Base-by-base conservation (phyloP, 345 rosid species). In the Lagerstroemia speciosa region DNA sequence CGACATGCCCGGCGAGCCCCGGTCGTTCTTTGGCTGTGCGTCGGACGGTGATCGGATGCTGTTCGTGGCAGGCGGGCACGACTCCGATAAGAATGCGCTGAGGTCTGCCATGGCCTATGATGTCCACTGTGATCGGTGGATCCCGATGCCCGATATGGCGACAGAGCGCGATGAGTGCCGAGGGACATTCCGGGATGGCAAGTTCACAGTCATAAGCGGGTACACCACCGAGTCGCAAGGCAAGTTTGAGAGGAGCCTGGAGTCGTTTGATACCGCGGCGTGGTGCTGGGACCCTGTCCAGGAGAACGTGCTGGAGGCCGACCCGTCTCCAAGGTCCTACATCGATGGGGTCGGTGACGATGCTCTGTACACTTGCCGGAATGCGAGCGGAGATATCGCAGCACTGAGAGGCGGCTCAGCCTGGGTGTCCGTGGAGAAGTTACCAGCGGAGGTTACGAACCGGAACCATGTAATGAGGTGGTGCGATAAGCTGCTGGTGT, bases 81-180 rank as follows among this genome's bases (percentile, higher is more conserved):
- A 89, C 12, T 78, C 63, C 0, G 92, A 87, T 30, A 93, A 93
- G 67, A 83, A 79, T 22, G 96, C 98, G 2, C 68, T 93, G 77
- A 85, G 62, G 69, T 86, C 98, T 14, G 84, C 87, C 0, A 15
- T 83, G 52, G 68, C 79, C 0, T 91, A 93, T 74, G 90, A 91
- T 73, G 92, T 84, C 81, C 83, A 40, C 0, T 78, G 46, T 24
- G 75, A 93, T 33, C 74, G 34, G 74, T 93, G 98, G 98, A 5
- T 40, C n/a, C 33, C 50, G 0, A 33, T 91, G 57, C 91, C 97
- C 15, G 86, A 91, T 78, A 87, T 93, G 98, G 78, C 77, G 19
- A 75, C 60, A n/a, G 88, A 88, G 67, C 86, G 98, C 20, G 98
- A 93, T 40, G 98, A 93, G 65, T 91, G 97, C 72, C 76, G 80